Evolutionary conservation across 495 filamentous ascomycete species (phyloP).

Genomic region (Penicillium mononematosum): DNA sequence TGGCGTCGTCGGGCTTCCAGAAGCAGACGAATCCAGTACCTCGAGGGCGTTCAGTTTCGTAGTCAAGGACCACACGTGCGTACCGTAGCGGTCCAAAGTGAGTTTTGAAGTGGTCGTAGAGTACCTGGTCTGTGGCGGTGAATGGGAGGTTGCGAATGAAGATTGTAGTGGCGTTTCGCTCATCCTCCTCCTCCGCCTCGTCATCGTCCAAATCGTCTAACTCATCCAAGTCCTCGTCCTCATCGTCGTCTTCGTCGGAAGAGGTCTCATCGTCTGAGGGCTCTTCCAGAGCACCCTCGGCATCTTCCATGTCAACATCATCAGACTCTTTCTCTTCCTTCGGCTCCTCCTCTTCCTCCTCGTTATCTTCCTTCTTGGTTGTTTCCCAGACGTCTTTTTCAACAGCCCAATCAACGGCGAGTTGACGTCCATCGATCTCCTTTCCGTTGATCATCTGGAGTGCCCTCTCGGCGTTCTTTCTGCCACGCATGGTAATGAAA

Average conservation of each 20-base stretch:
- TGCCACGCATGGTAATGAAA: constrained; percentile 83
- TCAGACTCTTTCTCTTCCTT: constrained; percentile 26
- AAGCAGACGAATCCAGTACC: constrained; percentile 97
- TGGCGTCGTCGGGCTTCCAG: constrained; percentile 69
- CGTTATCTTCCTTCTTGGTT: constrained; percentile 44
- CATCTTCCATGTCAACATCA: constrained; percentile 42
- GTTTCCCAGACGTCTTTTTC: constrained; percentile 84
- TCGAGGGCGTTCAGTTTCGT: constrained; percentile 74
- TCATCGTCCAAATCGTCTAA: constrained; percentile 44
- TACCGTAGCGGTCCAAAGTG: constrained; percentile 84
- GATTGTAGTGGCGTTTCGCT: constrained; percentile 67
- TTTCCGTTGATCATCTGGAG: constrained; percentile 83
- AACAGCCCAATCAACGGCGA: constrained; percentile 96
- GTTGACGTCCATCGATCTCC: constrained; percentile 76
- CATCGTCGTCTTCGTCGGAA: constrained; percentile 28
- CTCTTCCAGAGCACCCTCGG: constrained; percentile 28
- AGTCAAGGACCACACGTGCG: constrained; percentile 84
- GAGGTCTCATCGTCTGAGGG: constrained; percentile 27
- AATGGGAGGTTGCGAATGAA: constrained; percentile 97
- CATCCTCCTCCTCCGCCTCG: constrained; percentile 49
- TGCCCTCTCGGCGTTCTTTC: constrained; percentile 89
- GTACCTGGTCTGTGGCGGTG: constrained; percentile 70
- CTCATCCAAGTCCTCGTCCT: constrained; percentile 29
- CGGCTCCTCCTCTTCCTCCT: constrained; percentile 32
- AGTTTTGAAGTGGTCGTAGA: constrained; percentile 73